These are phyloP conservation scores for Leishmania guyanensis DNA, from an alignment of 208 protist species.

Conservation along the genomic window DNA sequence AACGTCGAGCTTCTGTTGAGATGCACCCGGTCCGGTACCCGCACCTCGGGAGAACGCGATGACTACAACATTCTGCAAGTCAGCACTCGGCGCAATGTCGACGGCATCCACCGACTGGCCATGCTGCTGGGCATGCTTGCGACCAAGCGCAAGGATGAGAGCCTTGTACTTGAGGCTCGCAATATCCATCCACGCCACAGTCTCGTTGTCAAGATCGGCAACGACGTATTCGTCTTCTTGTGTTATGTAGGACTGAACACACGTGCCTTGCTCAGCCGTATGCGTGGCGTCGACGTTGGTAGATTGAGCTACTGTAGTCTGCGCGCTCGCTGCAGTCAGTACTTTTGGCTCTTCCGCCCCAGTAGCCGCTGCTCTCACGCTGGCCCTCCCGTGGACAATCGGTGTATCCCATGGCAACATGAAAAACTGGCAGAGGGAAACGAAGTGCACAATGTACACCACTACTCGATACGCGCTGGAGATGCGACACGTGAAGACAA, in stretches of 20 bases:
- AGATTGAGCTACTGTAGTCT: neutral
- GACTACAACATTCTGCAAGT: conserved; percentile 47
- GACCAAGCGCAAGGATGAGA: conserved; percentile 31
- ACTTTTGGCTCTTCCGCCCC: neutral
- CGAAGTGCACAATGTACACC: conserved; percentile 58
- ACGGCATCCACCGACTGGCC: conserved; percentile 26
- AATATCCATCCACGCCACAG: conserved; percentile 50
- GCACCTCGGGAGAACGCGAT: conserved; percentile 22
- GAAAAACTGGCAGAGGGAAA: conserved; percentile 64
- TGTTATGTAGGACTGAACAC: conserved; percentile 25
- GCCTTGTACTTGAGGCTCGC: conserved; percentile 59
- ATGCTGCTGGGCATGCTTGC: conserved; percentile 22
- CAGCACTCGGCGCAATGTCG: conserved; percentile 32
- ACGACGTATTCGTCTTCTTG: conserved; percentile 44
- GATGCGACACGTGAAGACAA: conserved; percentile 83
- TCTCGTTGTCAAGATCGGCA: conserved; percentile 53
- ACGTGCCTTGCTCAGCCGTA: neutral
- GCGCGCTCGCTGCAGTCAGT: neutral
- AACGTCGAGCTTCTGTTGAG: conserved; percentile 24
- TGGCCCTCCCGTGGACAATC: conserved; percentile 12
- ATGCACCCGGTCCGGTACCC: neutral
- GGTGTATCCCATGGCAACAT: conserved; percentile 73
- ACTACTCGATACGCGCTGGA: conserved; percentile 61
- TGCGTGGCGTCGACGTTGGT: neutral
- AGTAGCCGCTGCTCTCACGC: neutral